Evolutionary conservation across 306 rosid species (phyloP).

Genomic region (Inga leiocalycina): DNA sequence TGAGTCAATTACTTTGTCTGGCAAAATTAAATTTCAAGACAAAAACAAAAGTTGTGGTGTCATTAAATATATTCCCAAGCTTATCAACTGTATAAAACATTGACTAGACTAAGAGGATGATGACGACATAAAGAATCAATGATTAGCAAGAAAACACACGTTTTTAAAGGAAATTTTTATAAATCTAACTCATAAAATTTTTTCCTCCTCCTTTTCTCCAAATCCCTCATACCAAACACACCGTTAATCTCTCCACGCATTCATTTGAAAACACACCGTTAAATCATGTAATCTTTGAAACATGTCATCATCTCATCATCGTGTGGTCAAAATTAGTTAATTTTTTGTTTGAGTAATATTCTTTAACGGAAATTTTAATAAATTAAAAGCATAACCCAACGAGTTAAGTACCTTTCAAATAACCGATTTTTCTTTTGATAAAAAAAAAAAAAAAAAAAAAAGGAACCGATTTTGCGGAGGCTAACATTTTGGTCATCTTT

Average conservation of each 20-base stretch:
- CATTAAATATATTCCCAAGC: not conserved
- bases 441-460: not conserved
- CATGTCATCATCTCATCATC: not conserved
- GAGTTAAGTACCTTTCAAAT: not conserved
- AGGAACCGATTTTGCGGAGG: not conserved
- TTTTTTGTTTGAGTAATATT: not conserved
- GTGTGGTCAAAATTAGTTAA: not conserved
- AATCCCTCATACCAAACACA: too few species aligned
- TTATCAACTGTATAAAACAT: not conserved
- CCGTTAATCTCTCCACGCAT: not conserved
- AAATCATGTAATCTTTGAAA: conserved; percentile 17
- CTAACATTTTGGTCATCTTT: not conserved
- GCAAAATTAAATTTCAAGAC: not conserved
- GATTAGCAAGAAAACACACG: conserved; percentile 25
- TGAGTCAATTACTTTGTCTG: not conserved
- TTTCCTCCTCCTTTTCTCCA: too few species aligned
- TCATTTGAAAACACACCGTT: not conserved
- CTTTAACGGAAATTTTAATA: not conserved
- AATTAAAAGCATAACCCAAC: not conserved
- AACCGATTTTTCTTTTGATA: not conserved
- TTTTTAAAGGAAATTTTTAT: not conserved
- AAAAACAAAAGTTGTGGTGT: not conserved
- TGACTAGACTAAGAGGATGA: conserved; percentile 3
- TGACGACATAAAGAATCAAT: conserved; percentile 35
- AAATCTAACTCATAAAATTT: too few species aligned